Base-by-base conservation (phyloP, 1,284 basidiomycete genomes). In the Sanghuangporus sanghuang region DNA sequence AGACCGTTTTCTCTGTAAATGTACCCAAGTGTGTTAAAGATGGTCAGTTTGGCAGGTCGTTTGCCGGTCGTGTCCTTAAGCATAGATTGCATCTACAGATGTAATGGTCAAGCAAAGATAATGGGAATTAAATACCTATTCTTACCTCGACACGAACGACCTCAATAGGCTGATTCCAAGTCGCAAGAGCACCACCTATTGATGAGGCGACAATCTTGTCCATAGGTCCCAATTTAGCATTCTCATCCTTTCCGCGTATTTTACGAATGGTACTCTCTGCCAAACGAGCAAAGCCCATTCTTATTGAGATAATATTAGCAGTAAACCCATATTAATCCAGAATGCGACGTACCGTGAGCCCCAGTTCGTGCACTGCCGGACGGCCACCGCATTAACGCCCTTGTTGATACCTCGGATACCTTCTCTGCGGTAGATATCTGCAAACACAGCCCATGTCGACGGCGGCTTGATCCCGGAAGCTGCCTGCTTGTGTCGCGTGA, bases 91-190 rank as follows among this genome's bases (percentile, higher is more conserved):
- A 99, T 99, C 92, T 94, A 68, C 32, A 48, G 21, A 39, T 1
- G 12, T 14, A 14, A 44, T 35, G 50, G 46, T 23, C 59, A 54
- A 68, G 44, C 42, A 36, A 32, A 59, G n/a, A 23, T 16, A 52
- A 5, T 14, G 18, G 11, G 36, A 39, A 23, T 32, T 58, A 52
- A 58, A 39, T 35, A 40, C 36, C 49, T 42, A 23, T 27, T 71
- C 76, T 42, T 69, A 90, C 90, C 81, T 96, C 94, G 44, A 96
- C 93, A 64, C 95, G 90, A 67, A 96, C 85, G 68, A 97, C 95
- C 79, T 99, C 97, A 70, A 99, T 99, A 52, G 97, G 97, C 77
- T 99, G 97, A 77, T 99, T 99, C 97, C 97, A 99, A 55, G 95
- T 98, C 14, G 93, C 96, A 61, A 99, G 80, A 54, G 97, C 96